A percentile compares a stretch with the other conserved stretches of the same genome.
These are phyloP conservation scores for Lasiosphaeria miniovina DNA, from an alignment of 495 filamentous ascomycete genomes.

Conservation along the genomic window DNA sequence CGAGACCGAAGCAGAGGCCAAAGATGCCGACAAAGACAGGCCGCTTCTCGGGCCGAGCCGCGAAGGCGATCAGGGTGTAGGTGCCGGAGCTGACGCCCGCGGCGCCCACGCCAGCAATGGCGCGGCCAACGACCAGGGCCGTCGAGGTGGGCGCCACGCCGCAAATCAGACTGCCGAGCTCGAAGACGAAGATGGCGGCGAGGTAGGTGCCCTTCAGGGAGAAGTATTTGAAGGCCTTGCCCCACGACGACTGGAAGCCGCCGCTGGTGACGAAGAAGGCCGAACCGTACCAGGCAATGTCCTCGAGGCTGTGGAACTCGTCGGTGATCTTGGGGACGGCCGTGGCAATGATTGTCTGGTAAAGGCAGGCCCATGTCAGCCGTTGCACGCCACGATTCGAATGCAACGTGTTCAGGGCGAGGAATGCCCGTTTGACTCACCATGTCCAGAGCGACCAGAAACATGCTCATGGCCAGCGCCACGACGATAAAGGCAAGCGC, in stretches of 20 bases:
- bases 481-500: no score
- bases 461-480: no score
- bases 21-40: slow-evolving; percentile 38
- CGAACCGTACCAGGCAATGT: slow-evolving; percentile 47
- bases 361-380: no score
- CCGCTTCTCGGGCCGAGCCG: slow-evolving; percentile 37
- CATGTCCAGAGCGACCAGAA: no score
- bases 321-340: slow-evolving; percentile 43
- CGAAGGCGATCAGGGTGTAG: slow-evolving; percentile 53
- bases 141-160: slow-evolving; percentile 42
- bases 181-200: slow-evolving; percentile 36
- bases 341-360: slow-evolving; percentile 45
- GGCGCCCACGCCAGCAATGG: slow-evolving; percentile 43
- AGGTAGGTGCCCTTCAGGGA: slow-evolving; percentile 42
- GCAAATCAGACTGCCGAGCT: slow-evolving; percentile 44
- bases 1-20: slow-evolving; percentile 31
- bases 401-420: no score
- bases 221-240: slow-evolving; percentile 48
- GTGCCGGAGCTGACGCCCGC: slow-evolving; percentile 45
- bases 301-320: slow-evolving; percentile 33
- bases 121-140: slow-evolving; percentile 50
- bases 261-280: slow-evolving; percentile 50
- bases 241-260: slow-evolving; percentile 45
- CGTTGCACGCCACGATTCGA: no score
- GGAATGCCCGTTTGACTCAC: no score